A percentile compares a stretch with the other conserved stretches of the same genome.
These are phyloP conservation scores for Dendrocalamus sinicus DNA, from an alignment of 176 grass and related monocot species.

Conservation along the genomic window DNA sequence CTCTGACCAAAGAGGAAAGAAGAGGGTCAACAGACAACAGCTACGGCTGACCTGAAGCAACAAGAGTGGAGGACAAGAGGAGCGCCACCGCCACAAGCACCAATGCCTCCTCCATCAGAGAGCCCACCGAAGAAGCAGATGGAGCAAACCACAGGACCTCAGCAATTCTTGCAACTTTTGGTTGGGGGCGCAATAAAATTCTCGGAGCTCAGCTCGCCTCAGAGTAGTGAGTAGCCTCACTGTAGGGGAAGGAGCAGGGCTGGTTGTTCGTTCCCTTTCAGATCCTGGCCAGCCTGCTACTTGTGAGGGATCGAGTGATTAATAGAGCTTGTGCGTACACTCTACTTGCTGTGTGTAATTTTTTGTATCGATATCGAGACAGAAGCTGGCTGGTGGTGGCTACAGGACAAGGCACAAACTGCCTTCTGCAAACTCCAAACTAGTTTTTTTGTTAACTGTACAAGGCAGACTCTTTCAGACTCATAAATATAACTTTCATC, in stretches of 20 bases:
- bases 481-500: too few species aligned
- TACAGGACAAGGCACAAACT: conserved; percentile 1
- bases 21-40: background rate
- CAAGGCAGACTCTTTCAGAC: too few species aligned
- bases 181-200: background rate
- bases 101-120: conserved; percentile 38
- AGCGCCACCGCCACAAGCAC: conserved; percentile 44
- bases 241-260: background rate
- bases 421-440: background rate
- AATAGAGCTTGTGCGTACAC: background rate
- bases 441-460: background rate
- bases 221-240: background rate
- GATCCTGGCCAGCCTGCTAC: background rate
- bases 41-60: conserved; percentile 46
- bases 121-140: background rate
- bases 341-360: background rate
- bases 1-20: background rate
- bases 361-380: background rate
- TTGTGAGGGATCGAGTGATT: background rate
- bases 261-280: background rate
- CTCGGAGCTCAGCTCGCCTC: background rate
- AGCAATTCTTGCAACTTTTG: background rate
- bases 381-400: background rate
- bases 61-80: conserved; percentile 36
- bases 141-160: background rate